Evolutionary conservation across 2,329 filamentous ascomycete genomes (phyloP), one percentile per base, ranked within the genome.

Genomic region (Davidsoniella neocaledoniae): DNA sequence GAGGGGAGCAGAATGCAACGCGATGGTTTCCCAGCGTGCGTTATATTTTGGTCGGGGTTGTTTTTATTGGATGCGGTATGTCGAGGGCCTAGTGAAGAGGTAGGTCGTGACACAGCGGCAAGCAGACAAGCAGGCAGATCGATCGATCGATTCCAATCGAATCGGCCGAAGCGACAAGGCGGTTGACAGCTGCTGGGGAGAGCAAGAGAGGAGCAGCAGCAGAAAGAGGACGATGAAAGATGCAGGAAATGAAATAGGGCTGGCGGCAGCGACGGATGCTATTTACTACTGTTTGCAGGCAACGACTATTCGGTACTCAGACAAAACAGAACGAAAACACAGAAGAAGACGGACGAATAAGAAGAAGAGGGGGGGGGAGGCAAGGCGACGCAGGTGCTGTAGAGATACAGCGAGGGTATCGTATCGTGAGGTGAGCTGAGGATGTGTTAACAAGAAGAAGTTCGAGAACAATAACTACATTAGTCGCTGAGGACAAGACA

Each of bases 31-130:
- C 38, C 19, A 17, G 38, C n/a, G 19, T 41, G n/a, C 38, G n/a
- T n/a, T 16, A 41, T 8, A 41, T n/a, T 8, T n/a, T 36, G 17
- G 53, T 50, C 8, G 43, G 9, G 47, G 46, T 47, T 29, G 48
- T 48, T 33, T 33, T 33, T 33, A 33, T 12, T 33, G 26, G 26
- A 12, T 33, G 26, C 10, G 8, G 10, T 33, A 12, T 33, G 26
- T 33, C 7, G 26, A 33, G 10, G 26, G 26, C 26, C 26, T 33
- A 12, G 8, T 29, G 19, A 41, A 16, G n/a, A 21, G 10, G 38
- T 14, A n/a, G 38, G 38, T 41, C 38, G 19, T 33, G 26, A 33
- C 26, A 33, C 26, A 12, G 26, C 26, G 38, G 38, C 38, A 16
- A 41, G 38, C 38, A 21, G 38, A 41, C 38, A 21, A 21, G 38